Percentiles rank a stretch among this genome's conserved stretches.
phyloP scores from a whole-genome alignment of 164 flowering plant species.

The Vitis amurensis region DNA sequence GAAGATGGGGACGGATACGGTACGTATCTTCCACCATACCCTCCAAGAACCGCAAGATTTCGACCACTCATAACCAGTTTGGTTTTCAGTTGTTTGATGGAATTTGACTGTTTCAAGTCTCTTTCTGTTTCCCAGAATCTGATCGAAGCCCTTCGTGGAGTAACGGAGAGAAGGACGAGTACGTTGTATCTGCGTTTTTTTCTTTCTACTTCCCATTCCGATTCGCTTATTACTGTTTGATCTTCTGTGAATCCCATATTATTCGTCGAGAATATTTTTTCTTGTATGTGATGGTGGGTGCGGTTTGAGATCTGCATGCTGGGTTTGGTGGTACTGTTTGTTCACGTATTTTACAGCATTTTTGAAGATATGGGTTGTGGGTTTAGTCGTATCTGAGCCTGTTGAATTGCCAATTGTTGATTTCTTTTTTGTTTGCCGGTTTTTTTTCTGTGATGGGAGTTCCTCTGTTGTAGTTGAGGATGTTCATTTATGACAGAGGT shows the following conservation, averaged over 20 bases:
- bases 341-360: constrained; percentile 2
- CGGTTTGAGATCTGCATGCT: constrained; percentile 17
- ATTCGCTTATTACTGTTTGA: constrained; percentile 1
- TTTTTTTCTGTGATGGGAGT: neutral
- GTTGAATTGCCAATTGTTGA: neutral
- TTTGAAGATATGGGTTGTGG: neutral
- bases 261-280: neutral
- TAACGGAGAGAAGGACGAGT: constrained; percentile 44
- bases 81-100: neutral
- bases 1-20: constrained; percentile 17
- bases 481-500: neutral
- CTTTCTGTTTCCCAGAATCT: constrained; percentile 33
- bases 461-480: neutral
- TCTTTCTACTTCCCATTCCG: neutral
- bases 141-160: constrained; percentile 44
- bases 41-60: neutral
- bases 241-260: neutral
- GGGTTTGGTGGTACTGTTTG: neutral
- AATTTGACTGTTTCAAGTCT: neutral
- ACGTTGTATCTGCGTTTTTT: constrained; percentile 15
- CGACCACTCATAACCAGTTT: neutral
- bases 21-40: neutral
- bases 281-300: constrained; percentile 1
- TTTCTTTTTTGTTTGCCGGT: no score
- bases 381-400: neutral